A percentile compares a stretch with the other conserved stretches of the same genome.
Conservation (phyloP, 2,329 filamentous ascomycete species). For the Stagonosporopsis cucurbitacearum region DNA sequence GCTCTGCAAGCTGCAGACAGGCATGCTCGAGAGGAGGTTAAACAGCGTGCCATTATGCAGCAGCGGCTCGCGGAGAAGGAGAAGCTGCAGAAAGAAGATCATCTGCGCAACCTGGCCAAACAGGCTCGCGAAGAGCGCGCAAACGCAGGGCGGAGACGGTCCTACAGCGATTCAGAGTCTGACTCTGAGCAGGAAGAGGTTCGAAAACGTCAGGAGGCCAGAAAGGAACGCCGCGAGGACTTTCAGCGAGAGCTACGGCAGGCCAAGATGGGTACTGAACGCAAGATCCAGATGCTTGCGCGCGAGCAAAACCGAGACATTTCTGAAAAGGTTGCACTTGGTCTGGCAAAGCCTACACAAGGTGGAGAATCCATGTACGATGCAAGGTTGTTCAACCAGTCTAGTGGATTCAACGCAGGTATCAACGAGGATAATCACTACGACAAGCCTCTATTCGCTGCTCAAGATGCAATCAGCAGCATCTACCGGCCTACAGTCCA, state of each 20-base stretch:
- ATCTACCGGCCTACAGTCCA: slow-evolving; percentile 84
- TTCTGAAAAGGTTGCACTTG: slow-evolving; percentile 93
- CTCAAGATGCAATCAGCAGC: slow-evolving; percentile 90
- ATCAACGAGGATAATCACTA: slow-evolving; percentile 98
- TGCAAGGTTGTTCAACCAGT: slow-evolving; percentile 92
- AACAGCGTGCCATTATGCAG: slow-evolving; percentile 91
- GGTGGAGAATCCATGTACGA: slow-evolving; percentile 96
- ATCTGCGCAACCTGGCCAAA: slow-evolving; percentile 84
- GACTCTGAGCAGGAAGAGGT: slow-evolving; percentile 71
- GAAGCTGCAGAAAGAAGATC: slow-evolving; percentile 91
- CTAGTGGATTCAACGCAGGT: slow-evolving; percentile 85
- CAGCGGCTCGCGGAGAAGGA: slow-evolving; percentile 96
- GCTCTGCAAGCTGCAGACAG: slow-evolving; percentile 92
- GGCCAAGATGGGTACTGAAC: slow-evolving; percentile 93
- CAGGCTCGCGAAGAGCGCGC: slow-evolving; percentile 85
- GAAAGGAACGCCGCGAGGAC: slow-evolving; percentile 79
- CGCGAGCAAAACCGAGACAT: slow-evolving; percentile 97
- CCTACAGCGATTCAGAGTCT: slow-evolving; percentile 51
- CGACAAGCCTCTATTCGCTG: slow-evolving; percentile 95
- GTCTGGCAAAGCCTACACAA: slow-evolving; percentile 92
- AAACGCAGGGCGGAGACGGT: slow-evolving; percentile 53
- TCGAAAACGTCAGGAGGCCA: slow-evolving; percentile 76
- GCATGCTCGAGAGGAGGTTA: slow-evolving; percentile 93
- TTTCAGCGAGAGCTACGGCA: slow-evolving; percentile 90
- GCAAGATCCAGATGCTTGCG: slow-evolving; percentile 89